Conservation (phyloP, 352 stramenopile genomes). For the Globisporangium cederbergense region DNA sequence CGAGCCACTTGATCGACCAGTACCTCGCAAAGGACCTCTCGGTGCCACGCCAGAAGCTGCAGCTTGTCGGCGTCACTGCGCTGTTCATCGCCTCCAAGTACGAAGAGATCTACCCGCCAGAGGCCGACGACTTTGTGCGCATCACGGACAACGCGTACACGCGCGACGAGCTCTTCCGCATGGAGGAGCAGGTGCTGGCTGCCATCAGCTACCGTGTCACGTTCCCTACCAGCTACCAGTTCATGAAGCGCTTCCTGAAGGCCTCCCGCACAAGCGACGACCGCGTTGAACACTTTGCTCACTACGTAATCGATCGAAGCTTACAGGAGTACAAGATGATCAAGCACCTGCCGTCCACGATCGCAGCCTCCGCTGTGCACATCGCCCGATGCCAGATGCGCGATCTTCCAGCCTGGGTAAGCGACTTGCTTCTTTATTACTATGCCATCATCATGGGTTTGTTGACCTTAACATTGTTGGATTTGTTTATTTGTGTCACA, state of each 20-base stretch:
- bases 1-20: constrained; percentile 78
- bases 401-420: constrained; percentile 71
- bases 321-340: constrained; percentile 99
- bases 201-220: constrained; percentile 77
- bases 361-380: constrained; percentile 96
- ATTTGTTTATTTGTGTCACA: constrained; percentile 19
- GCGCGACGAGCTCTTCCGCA: constrained; percentile 70
- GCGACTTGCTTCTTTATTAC: constrained; percentile 12
- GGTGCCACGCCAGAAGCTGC: constrained; percentile 86
- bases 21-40: constrained; percentile 69
- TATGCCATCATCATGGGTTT: neutral
- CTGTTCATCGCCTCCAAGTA: constrained; percentile 97
- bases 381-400: constrained; percentile 89
- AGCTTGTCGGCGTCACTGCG: constrained; percentile 95
- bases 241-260: constrained; percentile 87
- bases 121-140: constrained; percentile 94
- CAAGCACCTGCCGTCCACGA: constrained; percentile 95
- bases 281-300: constrained; percentile 89
- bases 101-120: constrained; percentile 96
- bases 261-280: constrained; percentile 67
- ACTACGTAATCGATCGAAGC: constrained; percentile 97
- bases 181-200: constrained; percentile 77
- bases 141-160: constrained; percentile 97
- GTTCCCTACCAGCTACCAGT: constrained; percentile 82
- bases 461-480: constrained; percentile 14